These are phyloP conservation scores for Fusarium sp. DNA, from an alignment of 2,329 filamentous ascomycete genomes.

Conservation along the genomic window DNA sequence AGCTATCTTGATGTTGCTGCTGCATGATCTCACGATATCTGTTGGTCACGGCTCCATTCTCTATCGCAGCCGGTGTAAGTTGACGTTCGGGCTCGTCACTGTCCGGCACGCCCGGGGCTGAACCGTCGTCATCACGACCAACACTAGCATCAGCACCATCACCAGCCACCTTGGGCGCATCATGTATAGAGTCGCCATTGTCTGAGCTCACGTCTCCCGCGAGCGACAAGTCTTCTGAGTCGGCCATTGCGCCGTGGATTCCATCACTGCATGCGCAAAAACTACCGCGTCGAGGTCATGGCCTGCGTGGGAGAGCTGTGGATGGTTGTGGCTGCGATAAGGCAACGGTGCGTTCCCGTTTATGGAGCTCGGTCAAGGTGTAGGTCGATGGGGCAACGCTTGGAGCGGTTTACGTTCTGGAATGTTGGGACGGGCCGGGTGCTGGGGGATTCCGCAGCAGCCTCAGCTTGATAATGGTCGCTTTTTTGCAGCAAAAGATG, in stretches of 20 bases:
- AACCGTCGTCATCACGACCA: constrained; percentile 36
- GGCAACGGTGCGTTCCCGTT: constrained; percentile 27
- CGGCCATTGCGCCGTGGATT: constrained; percentile 59
- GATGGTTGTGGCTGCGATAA: constrained; percentile 31
- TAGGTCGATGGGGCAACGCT: constrained; percentile 35
- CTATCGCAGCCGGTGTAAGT: constrained; percentile 35
- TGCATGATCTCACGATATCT: constrained; percentile 59
- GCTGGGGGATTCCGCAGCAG: not conserved
- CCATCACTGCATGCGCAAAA: constrained; percentile 52
- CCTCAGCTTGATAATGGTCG: not conserved
- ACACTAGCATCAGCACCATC: constrained; percentile 32
- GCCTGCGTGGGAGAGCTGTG: constrained; percentile 40
- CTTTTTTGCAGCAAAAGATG: constrained; percentile 5
- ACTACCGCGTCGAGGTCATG: constrained; percentile 45
- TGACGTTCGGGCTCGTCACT: constrained; percentile 30
- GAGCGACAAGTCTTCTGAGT: constrained; percentile 59
- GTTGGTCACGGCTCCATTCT: constrained; percentile 49
- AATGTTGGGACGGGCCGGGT: constrained; percentile 2
- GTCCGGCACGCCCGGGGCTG: constrained; percentile 24
- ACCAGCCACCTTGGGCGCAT: constrained; percentile 34
- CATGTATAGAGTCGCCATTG: constrained; percentile 55
- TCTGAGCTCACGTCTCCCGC: constrained; percentile 54
- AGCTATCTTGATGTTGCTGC: constrained; percentile 57
- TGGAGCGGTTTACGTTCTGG: constrained; percentile 3
- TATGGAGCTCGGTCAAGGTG: constrained; percentile 40